These are phyloP conservation scores for Ichthyophthirius multifiliis DNA, from an alignment of 169 alveolate genomes.

Conservation along the genomic window DNA sequence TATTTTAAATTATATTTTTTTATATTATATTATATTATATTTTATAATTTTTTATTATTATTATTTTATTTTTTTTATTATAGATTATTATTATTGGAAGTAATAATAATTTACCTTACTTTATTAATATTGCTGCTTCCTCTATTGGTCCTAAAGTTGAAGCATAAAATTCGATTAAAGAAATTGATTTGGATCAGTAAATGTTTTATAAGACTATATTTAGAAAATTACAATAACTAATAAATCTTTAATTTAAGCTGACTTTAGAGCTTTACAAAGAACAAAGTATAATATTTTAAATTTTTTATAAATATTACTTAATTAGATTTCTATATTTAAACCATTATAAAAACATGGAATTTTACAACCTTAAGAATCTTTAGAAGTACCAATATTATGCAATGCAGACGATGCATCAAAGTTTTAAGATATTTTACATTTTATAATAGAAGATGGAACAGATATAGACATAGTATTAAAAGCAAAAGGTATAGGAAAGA, in stretches of 20 bases:
- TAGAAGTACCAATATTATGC: conserved; percentile 82
- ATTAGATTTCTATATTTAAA: conserved; percentile 78
- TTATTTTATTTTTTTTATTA: too few relatives aligned
- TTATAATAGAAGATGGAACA: conserved; percentile 89
- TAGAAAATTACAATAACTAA: conserved; percentile 84
- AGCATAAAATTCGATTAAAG: conserved; percentile 58
- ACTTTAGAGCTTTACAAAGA: conserved; percentile 86
- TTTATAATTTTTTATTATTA: too few relatives aligned
- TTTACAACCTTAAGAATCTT: conserved; percentile 86
- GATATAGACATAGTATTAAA: conserved; percentile 83
- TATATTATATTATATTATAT: too few relatives aligned
- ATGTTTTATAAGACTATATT: conserved; percentile 80
- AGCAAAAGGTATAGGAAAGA: conserved; percentile 89
- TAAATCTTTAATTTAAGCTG: conserved; percentile 91
- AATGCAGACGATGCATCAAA: conserved; percentile 90
- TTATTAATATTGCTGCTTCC: conserved; percentile 72
- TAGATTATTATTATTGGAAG: conserved; percentile 24
- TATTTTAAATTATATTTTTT: too few relatives aligned
- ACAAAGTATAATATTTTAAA: conserved; percentile 42
- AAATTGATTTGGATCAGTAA: conserved; percentile 79
- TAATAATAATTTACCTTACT: conserved; percentile 52
- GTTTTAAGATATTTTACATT: conserved; percentile 83
- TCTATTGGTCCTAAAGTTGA: conserved; percentile 83
- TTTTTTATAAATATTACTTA: neutral
- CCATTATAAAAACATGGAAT: conserved; percentile 83